Percentiles rank a stretch among this genome's conserved stretches.
Conservation (phyloP, 768 basidiomycete genomes). For the Lactarius indigo region DNA sequence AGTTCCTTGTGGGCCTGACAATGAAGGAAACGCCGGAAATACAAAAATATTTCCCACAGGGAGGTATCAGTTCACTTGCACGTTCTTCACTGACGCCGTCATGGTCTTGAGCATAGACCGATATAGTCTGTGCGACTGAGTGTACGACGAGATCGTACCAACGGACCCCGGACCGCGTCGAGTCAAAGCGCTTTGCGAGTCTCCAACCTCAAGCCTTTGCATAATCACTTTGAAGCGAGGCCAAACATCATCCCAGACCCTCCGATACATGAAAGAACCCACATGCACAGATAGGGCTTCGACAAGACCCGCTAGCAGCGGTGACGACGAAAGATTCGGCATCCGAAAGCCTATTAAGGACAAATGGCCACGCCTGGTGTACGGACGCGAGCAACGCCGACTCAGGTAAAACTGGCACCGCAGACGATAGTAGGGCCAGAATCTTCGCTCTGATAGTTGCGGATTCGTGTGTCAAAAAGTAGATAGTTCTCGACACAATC, state of each 20-base stretch:
- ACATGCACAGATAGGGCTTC: constrained; percentile 64
- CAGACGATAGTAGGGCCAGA: constrained; percentile 65
- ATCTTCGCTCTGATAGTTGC: constrained; percentile 83
- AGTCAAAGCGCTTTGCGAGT: constrained; percentile 62
- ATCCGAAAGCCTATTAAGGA: constrained; percentile 79
- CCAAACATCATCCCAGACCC: constrained; percentile 93
- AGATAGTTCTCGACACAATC: constrained; percentile 82
- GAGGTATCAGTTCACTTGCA: constrained; percentile 67
- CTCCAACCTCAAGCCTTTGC: constrained; percentile 54
- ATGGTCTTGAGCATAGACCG: constrained; percentile 73
- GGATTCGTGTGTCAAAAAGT: constrained; percentile 89
- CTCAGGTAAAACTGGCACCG: constrained; percentile 69
- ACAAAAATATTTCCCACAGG: constrained; percentile 77
- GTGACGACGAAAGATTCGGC: constrained; percentile 74
- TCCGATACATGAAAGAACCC: constrained; percentile 81
- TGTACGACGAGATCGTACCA: constrained; percentile 70
- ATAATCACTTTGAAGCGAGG: constrained; percentile 71
- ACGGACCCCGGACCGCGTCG: constrained; percentile 48
- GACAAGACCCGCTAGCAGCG: constrained; percentile 70
- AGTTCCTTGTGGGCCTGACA: constrained; percentile 66
- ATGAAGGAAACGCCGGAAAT: constrained; percentile 76
- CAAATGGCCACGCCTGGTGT: constrained; percentile 91
- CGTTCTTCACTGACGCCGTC: constrained; percentile 58
- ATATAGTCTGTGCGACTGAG: constrained; percentile 77
- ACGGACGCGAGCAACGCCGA: constrained; percentile 79